Evolutionary conservation across 2,329 filamentous ascomycete genomes (phyloP).

Genomic region (Fusarium secorum): DNA sequence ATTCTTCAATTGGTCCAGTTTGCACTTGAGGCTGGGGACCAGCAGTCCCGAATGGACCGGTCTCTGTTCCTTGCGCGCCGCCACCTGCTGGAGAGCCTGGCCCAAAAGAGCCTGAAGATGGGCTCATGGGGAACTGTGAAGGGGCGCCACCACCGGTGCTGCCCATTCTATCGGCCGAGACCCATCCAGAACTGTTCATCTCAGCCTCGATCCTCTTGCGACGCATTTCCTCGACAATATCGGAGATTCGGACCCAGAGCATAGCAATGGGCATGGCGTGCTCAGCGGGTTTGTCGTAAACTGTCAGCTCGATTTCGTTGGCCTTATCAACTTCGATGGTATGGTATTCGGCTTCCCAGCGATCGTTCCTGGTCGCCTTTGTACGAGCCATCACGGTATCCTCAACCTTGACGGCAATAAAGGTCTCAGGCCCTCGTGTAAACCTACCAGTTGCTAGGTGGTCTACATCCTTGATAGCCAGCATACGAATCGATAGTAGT

Average conservation of each 20-base stretch:
- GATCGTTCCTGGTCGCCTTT: conserved; percentile 82
- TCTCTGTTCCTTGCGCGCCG: conserved; percentile 44
- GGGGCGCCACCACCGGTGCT: conserved; percentile 59
- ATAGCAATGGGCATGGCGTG: conserved; percentile 92
- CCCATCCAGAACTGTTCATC: conserved; percentile 94
- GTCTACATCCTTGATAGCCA: conserved; percentile 92
- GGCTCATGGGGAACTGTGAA: conserved; percentile 65
- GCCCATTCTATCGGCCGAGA: conserved; percentile 94
- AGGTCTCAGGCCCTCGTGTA: conserved; percentile 90
- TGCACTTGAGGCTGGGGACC: conserved; percentile 59
- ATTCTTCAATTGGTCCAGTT: conserved; percentile 80
- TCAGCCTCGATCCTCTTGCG: conserved; percentile 97
- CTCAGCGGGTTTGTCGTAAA: conserved; percentile 94
- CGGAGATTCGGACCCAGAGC: conserved; percentile 95
- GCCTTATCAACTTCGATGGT: conserved; percentile 96
- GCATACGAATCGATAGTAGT: conserved; percentile 83
- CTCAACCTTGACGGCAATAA: conserved; percentile 95
- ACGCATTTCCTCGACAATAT: conserved; percentile 97
- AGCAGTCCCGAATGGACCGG: conserved; percentile 46
- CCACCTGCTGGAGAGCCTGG: conserved; percentile 54
- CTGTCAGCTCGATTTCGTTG: conserved; percentile 96
- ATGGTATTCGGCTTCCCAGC: conserved; percentile 91
- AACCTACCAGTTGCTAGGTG: conserved; percentile 87
- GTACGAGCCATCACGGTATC: conserved; percentile 91
- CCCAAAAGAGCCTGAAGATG: conserved; percentile 54